These are phyloP conservation scores for Puccinia brachypodii DNA, from an alignment of 1,284 basidiomycete genomes.

Conservation along the genomic window DNA sequence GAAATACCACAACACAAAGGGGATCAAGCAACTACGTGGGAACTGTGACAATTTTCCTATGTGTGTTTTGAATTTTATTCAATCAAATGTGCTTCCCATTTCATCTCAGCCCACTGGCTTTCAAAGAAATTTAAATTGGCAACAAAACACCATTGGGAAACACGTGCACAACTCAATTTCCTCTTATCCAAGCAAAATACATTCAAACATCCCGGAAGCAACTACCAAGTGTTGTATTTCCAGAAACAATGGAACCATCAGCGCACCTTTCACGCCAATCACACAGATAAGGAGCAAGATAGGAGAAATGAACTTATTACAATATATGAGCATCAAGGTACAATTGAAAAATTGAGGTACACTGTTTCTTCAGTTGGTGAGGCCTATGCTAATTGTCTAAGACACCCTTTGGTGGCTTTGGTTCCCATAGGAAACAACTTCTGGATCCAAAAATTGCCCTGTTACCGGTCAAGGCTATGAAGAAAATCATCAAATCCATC, in stretches of 20 bases:
- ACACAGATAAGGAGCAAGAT: neutral
- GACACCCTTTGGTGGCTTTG: neutral
- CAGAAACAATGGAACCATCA: neutral
- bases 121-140: neutral
- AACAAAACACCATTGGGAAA: neutral
- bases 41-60: too few relatives aligned
- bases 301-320: neutral
- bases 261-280: neutral
- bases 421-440: neutral
- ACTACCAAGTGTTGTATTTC: neutral
- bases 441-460: neutral
- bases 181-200: neutral
- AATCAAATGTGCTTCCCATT: too few relatives aligned
- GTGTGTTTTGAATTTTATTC: too few relatives aligned
- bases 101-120: neutral
- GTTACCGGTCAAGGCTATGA: too few relatives aligned
- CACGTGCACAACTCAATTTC: neutral
- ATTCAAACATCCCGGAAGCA: neutral
- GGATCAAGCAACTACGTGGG: neutral
- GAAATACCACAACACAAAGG: neutral
- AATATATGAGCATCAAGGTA: neutral
- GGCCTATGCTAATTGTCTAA: neutral
- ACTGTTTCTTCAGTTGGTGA: neutral
- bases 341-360: neutral
- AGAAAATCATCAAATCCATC: too few relatives aligned